Percentiles rank a stretch among this genome's conserved stretches.
Evolutionary conservation across 805 yeast genomes (phyloP).

Genomic region (Hanseniaspora taiwanica): DNA sequence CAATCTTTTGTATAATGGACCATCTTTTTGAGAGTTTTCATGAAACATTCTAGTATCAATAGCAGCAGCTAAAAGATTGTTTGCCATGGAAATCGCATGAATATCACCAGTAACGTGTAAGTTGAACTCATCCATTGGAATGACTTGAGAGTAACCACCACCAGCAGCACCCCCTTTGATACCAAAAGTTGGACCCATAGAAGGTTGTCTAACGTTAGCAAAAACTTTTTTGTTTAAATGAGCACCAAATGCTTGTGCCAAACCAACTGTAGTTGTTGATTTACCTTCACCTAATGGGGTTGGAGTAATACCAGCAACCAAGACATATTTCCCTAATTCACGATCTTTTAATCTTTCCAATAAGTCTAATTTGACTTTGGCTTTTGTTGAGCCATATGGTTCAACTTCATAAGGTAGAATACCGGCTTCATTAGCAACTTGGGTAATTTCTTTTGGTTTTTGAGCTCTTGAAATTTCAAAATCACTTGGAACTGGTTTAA

Average conservation of each 20-base stretch:
- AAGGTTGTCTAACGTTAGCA: constrained; percentile 78
- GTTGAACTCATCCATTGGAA: constrained; percentile 82
- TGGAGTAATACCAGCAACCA: constrained; percentile 77
- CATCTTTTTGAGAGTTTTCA: constrained; percentile 61
- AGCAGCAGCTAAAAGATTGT: constrained; percentile 72
- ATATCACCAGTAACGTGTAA: constrained; percentile 80
- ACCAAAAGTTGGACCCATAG: constrained; percentile 84
- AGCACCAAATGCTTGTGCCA: constrained; percentile 71
- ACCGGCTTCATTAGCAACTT: constrained; percentile 59
- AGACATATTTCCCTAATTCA: constrained; percentile 47
- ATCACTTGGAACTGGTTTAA: constrained; percentile 69
- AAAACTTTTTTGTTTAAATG: constrained; percentile 55
- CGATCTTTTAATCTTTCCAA: constrained; percentile 48
- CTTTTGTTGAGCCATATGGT: constrained; percentile 64
- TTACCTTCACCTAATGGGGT: constrained; percentile 82
- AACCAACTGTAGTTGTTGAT: constrained; percentile 72
- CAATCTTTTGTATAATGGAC: constrained; percentile 57
- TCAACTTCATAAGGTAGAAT: constrained; percentile 56
- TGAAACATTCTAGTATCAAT: constrained; percentile 80
- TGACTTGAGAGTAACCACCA: constrained; percentile 78
- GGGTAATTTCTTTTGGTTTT: constrained; percentile 54
- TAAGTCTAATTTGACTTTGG: constrained; percentile 54
- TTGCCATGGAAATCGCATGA: constrained; percentile 74
- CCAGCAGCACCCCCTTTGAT: constrained; percentile 88
- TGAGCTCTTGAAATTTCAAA: constrained; percentile 67